These are phyloP conservation scores for Blastobotrys proliferans DNA, from an alignment of 1,139 yeast species.

Conservation along the genomic window DNA sequence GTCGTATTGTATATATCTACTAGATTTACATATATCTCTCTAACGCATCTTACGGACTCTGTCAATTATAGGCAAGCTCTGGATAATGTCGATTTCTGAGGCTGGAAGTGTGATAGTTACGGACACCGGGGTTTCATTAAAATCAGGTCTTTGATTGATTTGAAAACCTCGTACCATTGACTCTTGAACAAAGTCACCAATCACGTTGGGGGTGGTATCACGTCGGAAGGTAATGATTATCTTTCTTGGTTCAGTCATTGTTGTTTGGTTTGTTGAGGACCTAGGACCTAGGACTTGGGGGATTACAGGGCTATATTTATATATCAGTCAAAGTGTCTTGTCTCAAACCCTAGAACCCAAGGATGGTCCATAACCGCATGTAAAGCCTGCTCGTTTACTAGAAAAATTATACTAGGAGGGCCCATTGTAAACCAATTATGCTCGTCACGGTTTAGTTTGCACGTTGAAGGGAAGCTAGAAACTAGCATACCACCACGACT, in stretches of 20 bases:
- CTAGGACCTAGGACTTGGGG: too few relatives aligned
- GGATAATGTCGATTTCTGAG: conserved; percentile 1
- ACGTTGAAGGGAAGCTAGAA: neutral
- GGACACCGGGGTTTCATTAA: neutral
- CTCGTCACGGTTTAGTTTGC: neutral
- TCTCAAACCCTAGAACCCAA: conserved; percentile 3
- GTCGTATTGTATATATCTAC: neutral
- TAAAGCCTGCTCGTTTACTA: neutral
- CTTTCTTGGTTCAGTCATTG: neutral
- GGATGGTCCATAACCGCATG: conserved; percentile 1
- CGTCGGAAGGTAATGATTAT: conserved; percentile 6
- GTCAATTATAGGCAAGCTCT: conserved; percentile 5
- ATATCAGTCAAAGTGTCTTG: neutral
- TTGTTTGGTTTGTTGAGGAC: too few relatives aligned
- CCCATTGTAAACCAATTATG: neutral
- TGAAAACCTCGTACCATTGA: conserved; percentile 6
- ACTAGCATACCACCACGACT: neutral
- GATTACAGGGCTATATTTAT: too few relatives aligned
- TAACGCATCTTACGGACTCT: neutral
- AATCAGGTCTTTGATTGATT: conserved; percentile 8
- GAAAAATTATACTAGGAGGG: conserved; percentile 1
- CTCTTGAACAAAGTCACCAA: conserved; percentile 9
- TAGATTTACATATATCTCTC: neutral
- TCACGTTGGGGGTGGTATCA: conserved; percentile 3
- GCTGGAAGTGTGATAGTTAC: conserved; percentile 8